Evolutionary conservation across 2,329 filamentous ascomycete species (phyloP), one percentile per base, ranked within the genome.

Genomic region (Penicillium psychrosexuale): DNA sequence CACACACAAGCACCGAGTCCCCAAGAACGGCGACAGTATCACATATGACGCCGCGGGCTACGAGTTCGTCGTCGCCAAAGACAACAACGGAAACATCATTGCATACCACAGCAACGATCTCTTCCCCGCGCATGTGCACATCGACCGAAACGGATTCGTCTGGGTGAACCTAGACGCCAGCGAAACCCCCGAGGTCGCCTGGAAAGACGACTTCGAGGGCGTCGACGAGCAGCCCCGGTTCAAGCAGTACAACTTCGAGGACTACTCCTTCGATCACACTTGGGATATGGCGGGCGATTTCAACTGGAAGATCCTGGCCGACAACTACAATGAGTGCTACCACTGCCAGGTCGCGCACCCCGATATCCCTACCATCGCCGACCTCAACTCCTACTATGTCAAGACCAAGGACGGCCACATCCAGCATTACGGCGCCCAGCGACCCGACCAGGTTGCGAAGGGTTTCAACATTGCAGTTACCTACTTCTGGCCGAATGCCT

Each of bases 221-320:
- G 72, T 78, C 11, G 81, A 83, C 44, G 66, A 72, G 49, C 80
- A 82, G 56, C 67, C 73, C 31, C 71, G 80, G 33, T 78, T 80
- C 64, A 63, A 73, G 24, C 61, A 75, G 55, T 82, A 79, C 70
- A 73, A 80, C 65, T 81, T 80, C 58, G 75, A 79, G 0, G 74
- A 84, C 38, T 87, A 84, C 65, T 66, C 71, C 30, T 85, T 84
- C 59, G 82, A 84, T 58, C 82, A 84, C 67, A 71, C 72, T 28
- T 85, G 81, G 80, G 77, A 82, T 58, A 80, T 83, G 78, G 78
- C 82, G 51, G 79, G 79, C 0, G 77, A 79, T 22, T 82, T 80
- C 66, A 84, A 85, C 72, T 85, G 82, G 82, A 85, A 85, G 73
- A 80, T 81, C 17, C 66, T 84, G 24, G 79, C 80, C 17, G 84